A percentile compares a stretch with the other conserved stretches of the same genome.
Evolutionary conservation across 257 asterid genomes (phyloP).

Genomic region (Gentiana straminea): DNA sequence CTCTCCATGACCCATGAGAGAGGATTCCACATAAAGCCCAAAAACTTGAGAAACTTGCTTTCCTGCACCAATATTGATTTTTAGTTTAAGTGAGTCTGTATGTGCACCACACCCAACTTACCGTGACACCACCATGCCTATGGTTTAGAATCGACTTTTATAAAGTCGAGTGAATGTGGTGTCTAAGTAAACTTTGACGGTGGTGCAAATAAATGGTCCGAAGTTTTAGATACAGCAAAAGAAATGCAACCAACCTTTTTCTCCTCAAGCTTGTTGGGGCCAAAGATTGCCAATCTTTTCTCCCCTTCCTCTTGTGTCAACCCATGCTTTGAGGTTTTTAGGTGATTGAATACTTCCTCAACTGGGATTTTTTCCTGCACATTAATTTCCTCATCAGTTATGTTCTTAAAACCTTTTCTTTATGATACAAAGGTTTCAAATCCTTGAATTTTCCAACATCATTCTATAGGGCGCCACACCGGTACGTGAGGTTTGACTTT

Average conservation of each 20-base stretch:
- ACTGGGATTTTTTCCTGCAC: constrained; percentile 57
- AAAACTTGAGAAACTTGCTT: constrained; percentile 52
- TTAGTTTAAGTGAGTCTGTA: background rate
- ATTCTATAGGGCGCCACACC: too few species aligned
- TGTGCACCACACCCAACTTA: background rate
- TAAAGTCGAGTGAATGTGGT: too few species aligned
- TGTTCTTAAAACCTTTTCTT: too few species aligned
- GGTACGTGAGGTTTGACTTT: too few species aligned
- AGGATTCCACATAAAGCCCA: constrained; percentile 99
- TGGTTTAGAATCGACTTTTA: too few species aligned
- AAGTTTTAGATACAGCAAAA: too few species aligned
- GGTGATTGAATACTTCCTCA: constrained; percentile 58
- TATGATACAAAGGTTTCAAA: too few species aligned
- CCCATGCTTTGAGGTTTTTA: constrained; percentile 57
- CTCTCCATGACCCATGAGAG: constrained; percentile 95
- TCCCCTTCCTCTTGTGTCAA: constrained; percentile 49
- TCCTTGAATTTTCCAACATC: too few species aligned
- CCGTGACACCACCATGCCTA: too few species aligned
- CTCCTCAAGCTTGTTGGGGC: constrained; percentile 80
- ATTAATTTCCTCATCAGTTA: background rate
- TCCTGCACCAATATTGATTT: constrained; percentile 17
- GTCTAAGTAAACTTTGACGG: too few species aligned
- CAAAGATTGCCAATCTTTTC: constrained; percentile 54
- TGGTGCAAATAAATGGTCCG: background rate
- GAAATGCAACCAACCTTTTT: constrained; percentile 19